Evolutionary conservation across 2,329 filamentous ascomycete species (phyloP).

Genomic region (Fusarium tjaetaba): DNA sequence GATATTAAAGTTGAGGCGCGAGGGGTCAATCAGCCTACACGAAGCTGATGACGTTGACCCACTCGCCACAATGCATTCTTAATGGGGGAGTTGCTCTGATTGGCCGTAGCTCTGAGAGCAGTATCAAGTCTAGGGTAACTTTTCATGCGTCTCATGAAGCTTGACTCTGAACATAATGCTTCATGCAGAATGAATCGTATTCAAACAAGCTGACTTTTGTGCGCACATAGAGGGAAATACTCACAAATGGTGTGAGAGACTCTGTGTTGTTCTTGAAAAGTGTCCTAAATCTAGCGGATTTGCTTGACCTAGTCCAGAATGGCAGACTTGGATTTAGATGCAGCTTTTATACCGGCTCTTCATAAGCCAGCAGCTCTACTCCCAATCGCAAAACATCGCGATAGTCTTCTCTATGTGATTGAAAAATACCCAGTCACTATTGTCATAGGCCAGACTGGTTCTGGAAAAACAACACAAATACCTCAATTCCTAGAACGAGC

Average conservation of each 20-base stretch:
- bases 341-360: slow-evolving; percentile 78
- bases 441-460: slow-evolving; percentile 92
- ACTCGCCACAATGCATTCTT: slow-evolving; percentile 43
- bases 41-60: slow-evolving; percentile 53
- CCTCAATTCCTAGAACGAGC: slow-evolving; percentile 89
- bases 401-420: slow-evolving; percentile 84
- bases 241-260: not conserved
- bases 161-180: not conserved
- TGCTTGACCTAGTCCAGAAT: slow-evolving; percentile 47
- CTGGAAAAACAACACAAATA: slow-evolving; percentile 94
- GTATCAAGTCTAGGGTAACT: slow-evolving; percentile 31
- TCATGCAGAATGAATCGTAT: not conserved
- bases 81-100: slow-evolving; percentile 8
- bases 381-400: slow-evolving; percentile 85
- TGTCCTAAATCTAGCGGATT: too few species aligned
- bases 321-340: slow-evolving; percentile 66
- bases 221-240: not conserved
- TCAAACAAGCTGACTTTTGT: not conserved
- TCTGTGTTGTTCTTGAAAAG: not conserved
- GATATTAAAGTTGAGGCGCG: slow-evolving; percentile 47
- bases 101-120: not conserved
- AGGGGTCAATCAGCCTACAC: slow-evolving; percentile 45
- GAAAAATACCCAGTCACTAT: slow-evolving; percentile 88
- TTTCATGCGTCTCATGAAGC: not conserved
- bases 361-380: slow-evolving; percentile 87